Percentiles rank a stretch among this genome's conserved stretches.
phyloP scores from a whole-genome alignment of 2,329 filamentous ascomycete genomes.

The Hymenoscyphus salicellus region DNA sequence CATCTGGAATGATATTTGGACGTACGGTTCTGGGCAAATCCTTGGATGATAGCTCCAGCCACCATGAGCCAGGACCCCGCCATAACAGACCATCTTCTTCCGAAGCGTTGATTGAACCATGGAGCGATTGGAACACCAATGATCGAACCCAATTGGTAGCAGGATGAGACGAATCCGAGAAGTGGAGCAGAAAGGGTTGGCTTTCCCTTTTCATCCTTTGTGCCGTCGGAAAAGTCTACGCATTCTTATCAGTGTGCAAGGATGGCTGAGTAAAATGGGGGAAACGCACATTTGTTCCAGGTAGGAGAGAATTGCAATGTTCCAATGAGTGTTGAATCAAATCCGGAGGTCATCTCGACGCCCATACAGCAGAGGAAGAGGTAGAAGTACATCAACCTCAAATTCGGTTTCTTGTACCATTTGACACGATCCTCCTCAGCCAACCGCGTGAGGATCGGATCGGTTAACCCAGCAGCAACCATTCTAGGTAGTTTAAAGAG shows the following conservation, averaged over 20 bases:
- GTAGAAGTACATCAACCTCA: constrained; percentile 40
- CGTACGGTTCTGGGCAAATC: constrained; percentile 36
- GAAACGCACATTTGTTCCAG: constrained; percentile 34
- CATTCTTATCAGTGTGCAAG: background rate
- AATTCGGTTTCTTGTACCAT: constrained; percentile 41
- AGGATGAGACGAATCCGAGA: constrained; percentile 51
- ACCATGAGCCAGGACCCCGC: constrained; percentile 54
- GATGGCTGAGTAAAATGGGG: background rate
- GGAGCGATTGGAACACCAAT: constrained; percentile 53
- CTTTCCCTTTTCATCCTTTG: constrained; percentile 12
- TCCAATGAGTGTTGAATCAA: constrained; percentile 50
- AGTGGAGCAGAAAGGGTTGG: constrained; percentile 20
- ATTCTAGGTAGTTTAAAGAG: background rate
- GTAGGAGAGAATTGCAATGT: constrained; percentile 39
- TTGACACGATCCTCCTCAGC: constrained; percentile 39
- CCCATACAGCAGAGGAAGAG: constrained; percentile 50
- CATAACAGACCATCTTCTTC: constrained; percentile 53
- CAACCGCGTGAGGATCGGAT: constrained; percentile 41
- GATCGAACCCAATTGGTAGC: constrained; percentile 55
- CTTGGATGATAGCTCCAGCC: constrained; percentile 53
- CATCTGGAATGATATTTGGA: background rate
- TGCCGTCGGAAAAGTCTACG: constrained; percentile 8
- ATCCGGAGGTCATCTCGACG: constrained; percentile 54
- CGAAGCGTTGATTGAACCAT: constrained; percentile 48
- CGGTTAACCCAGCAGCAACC: constrained; percentile 25